Evolutionary conservation across 805 yeast species (phyloP).

Genomic region (Lipomyces lipofer): DNA sequence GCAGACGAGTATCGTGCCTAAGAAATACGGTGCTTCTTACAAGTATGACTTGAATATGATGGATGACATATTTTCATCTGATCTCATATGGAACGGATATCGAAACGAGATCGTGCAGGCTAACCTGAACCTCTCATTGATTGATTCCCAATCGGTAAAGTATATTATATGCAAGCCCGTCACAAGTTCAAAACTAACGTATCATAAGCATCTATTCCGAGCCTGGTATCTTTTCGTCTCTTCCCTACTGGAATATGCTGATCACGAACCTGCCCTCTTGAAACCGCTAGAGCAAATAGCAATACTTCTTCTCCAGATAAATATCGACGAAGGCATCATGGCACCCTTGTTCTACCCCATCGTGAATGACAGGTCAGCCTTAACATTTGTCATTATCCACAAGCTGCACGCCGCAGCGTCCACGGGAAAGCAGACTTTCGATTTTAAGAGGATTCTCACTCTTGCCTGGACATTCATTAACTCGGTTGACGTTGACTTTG

Average conservation of each 20-base stretch:
- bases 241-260: constrained; percentile 48
- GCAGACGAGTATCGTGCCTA: constrained; percentile 47
- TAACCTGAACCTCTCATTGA: constrained; percentile 62
- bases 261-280: constrained; percentile 34
- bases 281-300: constrained; percentile 41
- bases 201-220: constrained; percentile 54
- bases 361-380: constrained; percentile 63
- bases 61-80: constrained; percentile 55
- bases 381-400: constrained; percentile 53
- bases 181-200: too few species aligned
- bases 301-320: constrained; percentile 52
- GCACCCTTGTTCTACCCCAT: constrained; percentile 51
- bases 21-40: constrained; percentile 53
- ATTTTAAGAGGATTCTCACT: constrained; percentile 42
- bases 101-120: constrained; percentile 56
- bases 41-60: constrained; percentile 62
- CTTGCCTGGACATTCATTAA: constrained; percentile 33
- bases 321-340: constrained; percentile 53
- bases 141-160: constrained; percentile 59
- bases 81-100: constrained; percentile 51
- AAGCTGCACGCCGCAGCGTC: constrained; percentile 31
- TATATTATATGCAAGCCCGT: too few species aligned
- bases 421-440: constrained; percentile 26
- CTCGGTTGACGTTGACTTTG: constrained; percentile 41
- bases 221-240: constrained; percentile 78